A percentile compares a stretch with the other conserved stretches of the same genome.
phyloP scores from a whole-genome alignment of 768 basidiomycete species.

The Lactarius pseudohatsudake region DNA sequence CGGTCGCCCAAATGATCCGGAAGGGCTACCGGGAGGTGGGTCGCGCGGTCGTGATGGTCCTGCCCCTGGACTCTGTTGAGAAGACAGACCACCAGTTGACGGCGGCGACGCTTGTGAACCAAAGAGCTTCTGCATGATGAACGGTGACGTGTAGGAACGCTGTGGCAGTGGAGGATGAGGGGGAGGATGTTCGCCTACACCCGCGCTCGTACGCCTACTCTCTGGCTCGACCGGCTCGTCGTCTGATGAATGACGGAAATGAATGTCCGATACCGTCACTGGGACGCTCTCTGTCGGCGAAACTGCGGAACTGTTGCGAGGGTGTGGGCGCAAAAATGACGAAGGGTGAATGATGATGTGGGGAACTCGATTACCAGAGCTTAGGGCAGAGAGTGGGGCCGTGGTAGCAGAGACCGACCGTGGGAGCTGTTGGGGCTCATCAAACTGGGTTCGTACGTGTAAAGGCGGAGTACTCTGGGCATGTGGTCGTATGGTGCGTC shows the following conservation, averaged over 20 bases:
- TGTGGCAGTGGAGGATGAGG: slow-evolving; percentile 33
- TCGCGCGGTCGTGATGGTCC: slow-evolving; percentile 21
- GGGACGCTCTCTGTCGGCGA: slow-evolving; percentile 41
- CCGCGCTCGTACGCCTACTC: slow-evolving; percentile 31
- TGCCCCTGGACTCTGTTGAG: slow-evolving; percentile 20
- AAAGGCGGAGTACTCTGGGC: slow-evolving; percentile 16
- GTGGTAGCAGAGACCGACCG: slow-evolving; percentile 22
- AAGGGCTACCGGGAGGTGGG: slow-evolving; percentile 8
- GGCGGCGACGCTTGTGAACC: slow-evolving; percentile 27
- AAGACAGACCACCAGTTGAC: neutral
- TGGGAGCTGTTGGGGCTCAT: slow-evolving; percentile 10
- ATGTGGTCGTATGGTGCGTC: slow-evolving; percentile 1
- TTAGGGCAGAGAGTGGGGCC: slow-evolving; percentile 9
- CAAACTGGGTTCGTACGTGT: slow-evolving; percentile 21
- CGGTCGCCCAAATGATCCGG: slow-evolving; percentile 1
- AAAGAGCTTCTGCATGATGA: slow-evolving; percentile 39
- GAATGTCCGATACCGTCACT: slow-evolving; percentile 39
- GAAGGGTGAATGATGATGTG: slow-evolving; percentile 28
- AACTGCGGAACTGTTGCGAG: slow-evolving; percentile 15
- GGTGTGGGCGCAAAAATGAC: slow-evolving; percentile 28
- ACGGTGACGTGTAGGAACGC: slow-evolving; percentile 32
- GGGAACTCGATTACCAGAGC: slow-evolving; percentile 1
- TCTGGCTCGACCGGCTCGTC: slow-evolving; percentile 29
- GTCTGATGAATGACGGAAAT: slow-evolving; percentile 39
- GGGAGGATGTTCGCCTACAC: slow-evolving; percentile 29